Base-by-base conservation (phyloP, 192 early-diverging fungal genomes). In the Allomyces arbusculus region DNA sequence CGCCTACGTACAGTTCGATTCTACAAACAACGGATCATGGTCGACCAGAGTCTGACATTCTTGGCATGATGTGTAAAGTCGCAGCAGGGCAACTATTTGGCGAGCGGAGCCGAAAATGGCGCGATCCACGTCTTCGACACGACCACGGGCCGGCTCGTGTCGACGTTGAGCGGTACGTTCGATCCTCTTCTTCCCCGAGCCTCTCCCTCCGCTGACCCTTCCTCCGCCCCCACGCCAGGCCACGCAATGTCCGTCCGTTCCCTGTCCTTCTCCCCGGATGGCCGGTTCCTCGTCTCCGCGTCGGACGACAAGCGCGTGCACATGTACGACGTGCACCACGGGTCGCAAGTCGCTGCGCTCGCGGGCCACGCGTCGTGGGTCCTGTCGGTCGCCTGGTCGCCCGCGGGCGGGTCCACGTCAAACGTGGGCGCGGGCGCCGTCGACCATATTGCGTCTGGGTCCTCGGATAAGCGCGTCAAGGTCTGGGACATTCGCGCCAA, bases 231-330 rank as follows among this genome's bases (percentile, higher is more conserved):
- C 33, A 40, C 33, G 33, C 33, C 33, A 86, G 88, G 85, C 24
- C 90, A 91, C 66, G 80, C 90, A 22, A 79, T 87, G 84, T 78
- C 84, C 55, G 80, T 90, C 6, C 77, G 90, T 63, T 77, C 82
- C n/a, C 61, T 92, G 19, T 73, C 81, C 20, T 92, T 91, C 71
- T 80, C 86, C 0, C 81, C 82, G 10, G 89, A 91, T 69, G 84
- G 82, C 22, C 69, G 75, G 10, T 80, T 79, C 1, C 73, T 91
- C 0, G 69, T 91, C 23, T 85, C 84, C 19, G 88, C 81, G 26
- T 87, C 82, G n/a, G 90, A 92, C 68, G 90, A 92, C 72, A 87
- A 87, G 69, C 79, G 88, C 10, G 85, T 91, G 50, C 78, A 85
- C 66, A 72, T 88, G 10, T 86, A 83, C 75, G 83, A 87, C 70